Conservation (phyloP, 75 land plant species). For the Pseudotsuga menziesii region DNA sequence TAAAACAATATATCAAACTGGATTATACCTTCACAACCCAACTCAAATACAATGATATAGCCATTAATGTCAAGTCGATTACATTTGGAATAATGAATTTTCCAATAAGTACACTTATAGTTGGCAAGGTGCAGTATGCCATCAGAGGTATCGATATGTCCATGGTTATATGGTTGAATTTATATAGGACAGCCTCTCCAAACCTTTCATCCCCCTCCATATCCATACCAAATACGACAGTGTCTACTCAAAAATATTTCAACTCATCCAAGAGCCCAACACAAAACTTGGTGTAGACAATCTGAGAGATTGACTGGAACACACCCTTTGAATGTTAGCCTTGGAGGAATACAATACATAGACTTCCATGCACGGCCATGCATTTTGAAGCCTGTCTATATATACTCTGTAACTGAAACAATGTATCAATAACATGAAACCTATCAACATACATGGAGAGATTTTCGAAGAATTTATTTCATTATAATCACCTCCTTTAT, state of each 20-base stretch:
- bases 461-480: background rate
- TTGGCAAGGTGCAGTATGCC: conserved; percentile 77
- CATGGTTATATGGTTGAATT: conserved; percentile 71
- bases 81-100: too few species aligned
- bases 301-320: too few species aligned
- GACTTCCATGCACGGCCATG: too few species aligned
- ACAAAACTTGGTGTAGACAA: conserved; percentile 66
- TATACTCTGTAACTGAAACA: too few species aligned
- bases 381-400: too few species aligned
- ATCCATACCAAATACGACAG: conserved; percentile 83
- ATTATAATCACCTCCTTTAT: conserved; percentile 54
- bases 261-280: conserved; percentile 78
- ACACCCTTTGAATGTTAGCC: conserved; percentile 35
- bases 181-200: conserved; percentile 71
- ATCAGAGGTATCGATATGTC: conserved; percentile 76
- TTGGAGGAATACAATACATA: too few species aligned
- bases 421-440: background rate
- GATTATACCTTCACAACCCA: too few species aligned
- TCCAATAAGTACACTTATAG: too few species aligned
- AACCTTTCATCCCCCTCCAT: conserved; percentile 70
- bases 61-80: too few species aligned
- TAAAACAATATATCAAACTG: conserved; percentile 70
- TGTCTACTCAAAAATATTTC: conserved; percentile 66
- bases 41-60: too few species aligned
- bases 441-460: too few species aligned